Base-by-base conservation (phyloP, 441 rosid genomes). In the Aleurites moluccanus region DNA sequence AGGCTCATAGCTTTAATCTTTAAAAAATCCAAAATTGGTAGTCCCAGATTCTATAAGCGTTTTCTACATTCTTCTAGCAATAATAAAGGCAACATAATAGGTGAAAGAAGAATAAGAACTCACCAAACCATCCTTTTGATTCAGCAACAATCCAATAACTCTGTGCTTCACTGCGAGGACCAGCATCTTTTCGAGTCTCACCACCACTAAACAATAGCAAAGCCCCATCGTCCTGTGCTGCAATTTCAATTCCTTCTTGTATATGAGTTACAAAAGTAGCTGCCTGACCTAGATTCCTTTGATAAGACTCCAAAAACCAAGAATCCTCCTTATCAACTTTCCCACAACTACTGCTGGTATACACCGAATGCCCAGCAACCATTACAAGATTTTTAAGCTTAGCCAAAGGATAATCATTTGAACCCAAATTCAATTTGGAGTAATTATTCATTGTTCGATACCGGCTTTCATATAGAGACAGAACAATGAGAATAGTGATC, bases 141-240 rank as follows among this genome's bases (percentile, higher is more conserved):
- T 95, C 99, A 75, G 97, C 96, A 79, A 91, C 97, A 73, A 91
- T 64, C 99, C 99, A 95, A 75, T 93, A 95, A 83, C 99, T 93
- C 92, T 93, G 99, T 15, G 95, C 97, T 88, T 93, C 99, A 67
- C 99, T 93, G 6, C 90, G 92, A 62, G 99, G 99, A 60, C 99
- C 99, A 0, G 98, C 99, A 42, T 90, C 91, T 79, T 88, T 93
- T 59, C 98, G 85, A 49, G 98, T 95, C 86, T 95, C 95, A 74
- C 98, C 98, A 25, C 99, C 98, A 60, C 98, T 95, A 69, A 95
- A 91, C 59, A 95, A 79, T 78, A 95, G 99, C 91, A 95, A 81
- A 76, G 98, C 85, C 61, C 72, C 82, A 33, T 85, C 87, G 74
- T 95, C 97, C 83, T 79, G 86, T 4, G 83, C 89, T 1, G 87